A percentile compares a stretch with the other conserved stretches of the same genome.
Evolutionary conservation across 1,139 yeast genomes (phyloP).

Genomic region (Scheffersomyces quercinus): DNA sequence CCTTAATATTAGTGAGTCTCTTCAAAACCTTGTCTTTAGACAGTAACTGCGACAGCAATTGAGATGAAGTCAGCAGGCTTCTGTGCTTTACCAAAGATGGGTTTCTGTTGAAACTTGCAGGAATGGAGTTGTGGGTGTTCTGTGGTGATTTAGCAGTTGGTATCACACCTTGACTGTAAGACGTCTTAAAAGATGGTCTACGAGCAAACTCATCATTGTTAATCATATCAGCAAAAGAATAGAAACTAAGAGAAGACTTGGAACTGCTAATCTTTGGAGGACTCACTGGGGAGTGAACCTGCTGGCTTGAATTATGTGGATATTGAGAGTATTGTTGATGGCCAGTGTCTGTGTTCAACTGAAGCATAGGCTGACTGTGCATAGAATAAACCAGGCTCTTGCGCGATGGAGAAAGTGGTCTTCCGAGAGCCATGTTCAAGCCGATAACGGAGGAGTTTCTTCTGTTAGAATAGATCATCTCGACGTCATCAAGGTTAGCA

Average conservation of each 20-base stretch:
- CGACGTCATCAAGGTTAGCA: constrained; percentile 65
- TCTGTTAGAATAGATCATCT: constrained; percentile 63
- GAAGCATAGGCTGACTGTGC: constrained; percentile 14
- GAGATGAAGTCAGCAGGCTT: constrained; percentile 14
- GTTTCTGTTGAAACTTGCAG: constrained; percentile 8
- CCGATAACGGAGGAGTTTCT: constrained; percentile 63
- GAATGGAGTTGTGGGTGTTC: constrained; percentile 4
- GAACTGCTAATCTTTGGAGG: constrained; percentile 43
- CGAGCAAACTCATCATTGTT: constrained; percentile 60
- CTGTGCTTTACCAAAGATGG: constrained; percentile 13
- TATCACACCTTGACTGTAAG: constrained; percentile 31
- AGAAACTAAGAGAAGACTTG: constrained; percentile 63
- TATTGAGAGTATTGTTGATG: not conserved
- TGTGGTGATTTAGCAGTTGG: constrained; percentile 19
- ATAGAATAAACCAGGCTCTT: constrained; percentile 41
- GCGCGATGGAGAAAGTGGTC: constrained; percentile 41
- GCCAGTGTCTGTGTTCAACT: not conserved
- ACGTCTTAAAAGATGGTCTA: constrained; percentile 53
- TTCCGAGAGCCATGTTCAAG: constrained; percentile 61
- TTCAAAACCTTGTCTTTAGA: constrained; percentile 22
- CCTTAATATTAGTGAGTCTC: constrained; percentile 1
- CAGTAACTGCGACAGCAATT: constrained; percentile 21
- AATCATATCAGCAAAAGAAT: constrained; percentile 79
- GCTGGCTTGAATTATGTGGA: constrained; percentile 17
- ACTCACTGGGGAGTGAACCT: constrained; percentile 24